phyloP scores from a whole-genome alignment of 768 basidiomycete species.

The Hypsizygus marmoreus region DNA sequence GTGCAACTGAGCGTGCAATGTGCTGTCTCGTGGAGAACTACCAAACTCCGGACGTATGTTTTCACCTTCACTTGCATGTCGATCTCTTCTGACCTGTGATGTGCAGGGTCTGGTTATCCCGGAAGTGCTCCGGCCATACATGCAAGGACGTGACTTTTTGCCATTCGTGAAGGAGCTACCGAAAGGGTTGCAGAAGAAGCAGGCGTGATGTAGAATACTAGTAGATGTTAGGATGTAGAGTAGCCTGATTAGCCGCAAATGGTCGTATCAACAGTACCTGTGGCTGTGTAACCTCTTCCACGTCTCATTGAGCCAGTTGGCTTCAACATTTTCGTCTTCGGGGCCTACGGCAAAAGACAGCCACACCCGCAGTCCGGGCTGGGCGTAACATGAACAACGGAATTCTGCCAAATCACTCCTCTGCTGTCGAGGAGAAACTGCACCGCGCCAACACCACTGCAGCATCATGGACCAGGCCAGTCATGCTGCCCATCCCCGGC shows the following conservation, averaged over 20 bases:
- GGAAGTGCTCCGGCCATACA: conserved; percentile 88
- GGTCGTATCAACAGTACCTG: conserved; percentile 3
- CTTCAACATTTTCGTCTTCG: conserved; percentile 8
- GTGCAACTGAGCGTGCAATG: conserved; percentile 93
- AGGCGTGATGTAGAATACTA: conserved; percentile 34
- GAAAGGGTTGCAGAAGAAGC: conserved; percentile 77
- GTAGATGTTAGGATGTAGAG: too few species aligned
- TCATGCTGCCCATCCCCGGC: conserved; percentile 62
- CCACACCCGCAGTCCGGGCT: conserved; percentile 13
- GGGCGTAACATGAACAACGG: conserved; percentile 29
- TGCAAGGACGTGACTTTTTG: conserved; percentile 92
- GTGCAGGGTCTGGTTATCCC: conserved; percentile 88
- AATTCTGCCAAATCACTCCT: conserved; percentile 45
- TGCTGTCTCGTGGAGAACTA: conserved; percentile 99
- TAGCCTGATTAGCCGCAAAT: too few species aligned
- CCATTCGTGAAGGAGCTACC: conserved; percentile 84
- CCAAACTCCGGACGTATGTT: conserved; percentile 87
- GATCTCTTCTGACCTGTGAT: conserved; percentile 8
- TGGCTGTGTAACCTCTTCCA: conserved; percentile 26
- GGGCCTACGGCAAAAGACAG: conserved; percentile 10
- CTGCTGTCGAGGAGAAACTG: conserved; percentile 44
- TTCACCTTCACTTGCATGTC: conserved; percentile 3
- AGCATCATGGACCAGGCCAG: conserved; percentile 51
- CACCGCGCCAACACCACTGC: conserved; percentile 30
- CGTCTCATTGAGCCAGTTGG: conserved; percentile 16